Conservation (phyloP, 371 early-diverging fungal genomes). For the Mortierella sp. region DNA sequence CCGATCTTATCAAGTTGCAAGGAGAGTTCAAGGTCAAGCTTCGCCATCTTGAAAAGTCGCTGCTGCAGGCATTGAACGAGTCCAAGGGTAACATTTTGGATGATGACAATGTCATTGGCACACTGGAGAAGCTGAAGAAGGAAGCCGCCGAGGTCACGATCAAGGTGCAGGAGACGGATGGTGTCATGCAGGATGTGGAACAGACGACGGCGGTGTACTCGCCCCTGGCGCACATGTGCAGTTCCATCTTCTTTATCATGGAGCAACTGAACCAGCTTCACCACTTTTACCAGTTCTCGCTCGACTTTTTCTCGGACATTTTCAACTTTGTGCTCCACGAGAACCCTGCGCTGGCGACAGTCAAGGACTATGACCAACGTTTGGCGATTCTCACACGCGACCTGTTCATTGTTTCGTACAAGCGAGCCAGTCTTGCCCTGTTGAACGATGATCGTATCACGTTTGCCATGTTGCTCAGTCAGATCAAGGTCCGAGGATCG, state of each 20-base stretch:
- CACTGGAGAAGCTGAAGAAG: slow-evolving; percentile 93
- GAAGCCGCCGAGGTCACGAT: slow-evolving; percentile 95
- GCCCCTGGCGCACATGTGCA: slow-evolving; percentile 92
- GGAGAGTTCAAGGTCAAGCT: slow-evolving; percentile 96
- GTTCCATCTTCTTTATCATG: slow-evolving; percentile 95
- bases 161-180: slow-evolving; percentile 95
- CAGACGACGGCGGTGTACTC: slow-evolving; percentile 89
- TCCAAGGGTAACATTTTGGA: slow-evolving; percentile 97
- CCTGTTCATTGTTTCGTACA: slow-evolving; percentile 86
- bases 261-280: slow-evolving; percentile 91
- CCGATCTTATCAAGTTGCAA: slow-evolving; percentile 93
- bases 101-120: slow-evolving; percentile 94
- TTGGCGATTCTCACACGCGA: slow-evolving; percentile 82
- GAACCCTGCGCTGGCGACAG: slow-evolving; percentile 76
- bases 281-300: slow-evolving; percentile 97
- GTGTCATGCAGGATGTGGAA: slow-evolving; percentile 95
- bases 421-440: slow-evolving; percentile 84
- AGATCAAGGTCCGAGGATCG: slow-evolving; percentile 81
- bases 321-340: slow-evolving; percentile 88
- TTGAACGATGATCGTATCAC: slow-evolving; percentile 93
- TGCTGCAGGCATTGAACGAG: slow-evolving; percentile 93
- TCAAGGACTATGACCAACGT: slow-evolving; percentile 80
- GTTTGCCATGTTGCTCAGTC: slow-evolving; percentile 88
- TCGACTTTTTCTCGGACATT: slow-evolving; percentile 95
- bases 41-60: slow-evolving; percentile 92